Evolutionary conservation across 441 rosid species (phyloP).

Genomic region (Croton setiger): DNA sequence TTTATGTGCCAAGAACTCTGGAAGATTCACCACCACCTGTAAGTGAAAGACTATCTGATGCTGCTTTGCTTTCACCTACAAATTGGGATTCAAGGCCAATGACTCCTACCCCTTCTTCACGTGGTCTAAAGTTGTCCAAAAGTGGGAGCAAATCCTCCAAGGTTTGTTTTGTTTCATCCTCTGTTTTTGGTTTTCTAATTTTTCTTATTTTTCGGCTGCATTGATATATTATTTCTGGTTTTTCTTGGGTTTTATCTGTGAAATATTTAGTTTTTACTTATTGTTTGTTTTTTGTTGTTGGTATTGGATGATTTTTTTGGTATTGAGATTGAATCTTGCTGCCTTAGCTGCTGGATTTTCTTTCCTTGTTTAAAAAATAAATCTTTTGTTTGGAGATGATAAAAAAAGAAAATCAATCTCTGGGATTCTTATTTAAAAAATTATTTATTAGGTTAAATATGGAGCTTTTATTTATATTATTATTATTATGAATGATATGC

Average conservation of each 20-base stretch:
- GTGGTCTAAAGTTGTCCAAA: slow-evolving; percentile 58
- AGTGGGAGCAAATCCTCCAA: slow-evolving; percentile 82
- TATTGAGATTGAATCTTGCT: neutral
- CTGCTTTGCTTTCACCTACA: slow-evolving; percentile 75
- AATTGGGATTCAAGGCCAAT: slow-evolving; percentile 56
- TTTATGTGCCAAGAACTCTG: slow-evolving; percentile 72
- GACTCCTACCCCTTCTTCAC: slow-evolving; percentile 82
- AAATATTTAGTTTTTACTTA: slow-evolving; percentile 20
- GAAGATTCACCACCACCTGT: slow-evolving; percentile 58
- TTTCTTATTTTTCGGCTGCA: slow-evolving; percentile 7
- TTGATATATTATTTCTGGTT: neutral
- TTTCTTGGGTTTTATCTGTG: slow-evolving; percentile 7
- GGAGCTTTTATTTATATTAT: neutral
- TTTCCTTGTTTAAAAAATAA: neutral
- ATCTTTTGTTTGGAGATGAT: neutral
- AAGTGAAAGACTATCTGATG: slow-evolving; percentile 71
- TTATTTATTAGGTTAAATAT: neutral
- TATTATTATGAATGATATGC: neutral
- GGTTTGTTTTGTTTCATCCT: slow-evolving; percentile 48
- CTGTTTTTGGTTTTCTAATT: slow-evolving; percentile 16
- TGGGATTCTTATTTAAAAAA: neutral
- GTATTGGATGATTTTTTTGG: neutral
- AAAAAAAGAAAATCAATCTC: neutral
- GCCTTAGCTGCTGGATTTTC: neutral
- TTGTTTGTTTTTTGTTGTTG: neutral